Evolutionary conservation across 31 red algal species (phyloP).

Genomic region (Asparagopsis taxiformis): DNA sequence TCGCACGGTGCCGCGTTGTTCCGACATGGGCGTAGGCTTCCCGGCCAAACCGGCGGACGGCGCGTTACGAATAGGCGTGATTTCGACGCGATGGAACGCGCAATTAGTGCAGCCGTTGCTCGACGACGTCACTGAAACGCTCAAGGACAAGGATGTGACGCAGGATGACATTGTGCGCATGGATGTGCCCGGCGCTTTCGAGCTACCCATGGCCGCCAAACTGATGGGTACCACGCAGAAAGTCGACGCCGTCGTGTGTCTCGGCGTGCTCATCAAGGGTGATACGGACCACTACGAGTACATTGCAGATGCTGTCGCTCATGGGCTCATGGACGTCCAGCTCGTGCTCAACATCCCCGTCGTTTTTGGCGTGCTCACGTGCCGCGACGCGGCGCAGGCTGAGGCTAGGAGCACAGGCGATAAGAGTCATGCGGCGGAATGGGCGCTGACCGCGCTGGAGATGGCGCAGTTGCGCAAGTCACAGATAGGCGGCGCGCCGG

Average conservation of each 20-base stretch:
- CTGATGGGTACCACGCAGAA: conserved; percentile 76
- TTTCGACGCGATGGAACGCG: conserved; percentile 72
- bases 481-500: conserved; percentile 48
- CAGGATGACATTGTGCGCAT: conserved; percentile 63
- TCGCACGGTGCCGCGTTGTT: background rate
- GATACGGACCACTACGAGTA: conserved; percentile 89
- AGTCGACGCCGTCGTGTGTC: conserved; percentile 72
- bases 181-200: conserved; percentile 87
- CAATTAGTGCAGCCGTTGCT: conserved; percentile 40
- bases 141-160: conserved; percentile 26
- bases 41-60: conserved; percentile 32
- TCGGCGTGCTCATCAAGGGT: conserved; percentile 86
- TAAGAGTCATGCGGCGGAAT: conserved; percentile 68
- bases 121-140: conserved; percentile 25
- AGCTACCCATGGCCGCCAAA: conserved; percentile 79
- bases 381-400: conserved; percentile 66
- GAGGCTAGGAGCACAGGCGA: conserved; percentile 56
- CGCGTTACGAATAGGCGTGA: conserved; percentile 63
- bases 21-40: conserved; percentile 36
- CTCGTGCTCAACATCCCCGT: conserved; percentile 58
- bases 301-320: conserved; percentile 66
- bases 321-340: conserved; percentile 73
- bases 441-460: conserved; percentile 85
- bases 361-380: conserved; percentile 84
- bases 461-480: conserved; percentile 74